Conservation (phyloP, 73 alveolate species). For the Tetrahymena elliotti region DNA sequence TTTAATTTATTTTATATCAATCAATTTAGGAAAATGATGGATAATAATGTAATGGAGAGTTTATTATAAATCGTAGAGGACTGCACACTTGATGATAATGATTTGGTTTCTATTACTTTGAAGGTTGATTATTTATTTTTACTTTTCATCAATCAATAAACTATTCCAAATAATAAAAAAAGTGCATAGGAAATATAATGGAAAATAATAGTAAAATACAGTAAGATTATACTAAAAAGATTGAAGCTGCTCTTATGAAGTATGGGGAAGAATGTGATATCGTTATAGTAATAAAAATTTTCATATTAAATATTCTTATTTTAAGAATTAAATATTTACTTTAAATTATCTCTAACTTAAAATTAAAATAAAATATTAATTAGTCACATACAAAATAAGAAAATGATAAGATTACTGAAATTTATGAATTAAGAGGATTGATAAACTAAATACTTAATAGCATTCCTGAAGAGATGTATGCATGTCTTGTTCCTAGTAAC, state of each 20-base stretch:
- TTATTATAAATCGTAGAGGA: slow-evolving; percentile 13
- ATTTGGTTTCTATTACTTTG: slow-evolving; percentile 17
- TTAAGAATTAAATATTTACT: too few species aligned
- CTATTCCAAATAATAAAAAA: neutral
- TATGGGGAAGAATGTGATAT: slow-evolving; percentile 39
- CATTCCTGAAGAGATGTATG: slow-evolving; percentile 20
- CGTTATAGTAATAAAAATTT: neutral
- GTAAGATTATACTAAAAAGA: slow-evolving; percentile 9
- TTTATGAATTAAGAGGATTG: slow-evolving; percentile 1
- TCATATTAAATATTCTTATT: neutral
- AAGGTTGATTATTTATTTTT: neutral
- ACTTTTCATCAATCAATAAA: too few species aligned
- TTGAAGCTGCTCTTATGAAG: slow-evolving; percentile 6
- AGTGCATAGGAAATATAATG: neutral
- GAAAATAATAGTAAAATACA: neutral
- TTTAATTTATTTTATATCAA: neutral
- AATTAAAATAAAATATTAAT: neutral
- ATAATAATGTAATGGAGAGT: slow-evolving; percentile 6
- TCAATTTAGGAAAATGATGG: neutral
- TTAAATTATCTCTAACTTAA: neutral
- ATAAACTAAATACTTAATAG: slow-evolving; percentile 23
- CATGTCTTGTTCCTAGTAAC: slow-evolving; percentile 17
- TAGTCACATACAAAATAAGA: neutral
- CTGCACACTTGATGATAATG: slow-evolving; percentile 32
- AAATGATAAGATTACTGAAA: neutral